A percentile compares a stretch with the other conserved stretches of the same genome.
Conservation (phyloP, 2,329 filamentous ascomycete genomes). For the Remersonia thermophila region DNA sequence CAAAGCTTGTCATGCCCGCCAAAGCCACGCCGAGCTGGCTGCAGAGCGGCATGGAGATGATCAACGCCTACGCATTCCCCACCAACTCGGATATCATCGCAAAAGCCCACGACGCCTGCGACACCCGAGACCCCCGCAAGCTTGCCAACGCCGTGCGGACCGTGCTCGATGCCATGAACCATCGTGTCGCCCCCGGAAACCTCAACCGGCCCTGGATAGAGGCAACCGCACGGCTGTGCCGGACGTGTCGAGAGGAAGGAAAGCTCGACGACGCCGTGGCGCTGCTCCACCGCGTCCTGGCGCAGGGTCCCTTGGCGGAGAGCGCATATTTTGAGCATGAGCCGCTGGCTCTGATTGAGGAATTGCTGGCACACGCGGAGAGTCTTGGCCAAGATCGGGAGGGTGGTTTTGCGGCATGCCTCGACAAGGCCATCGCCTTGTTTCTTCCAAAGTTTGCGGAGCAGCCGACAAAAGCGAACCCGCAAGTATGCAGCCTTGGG, state of each 20-base stretch:
- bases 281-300: slow-evolving; percentile 20
- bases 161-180: slow-evolving; percentile 7
- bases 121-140: slow-evolving; percentile 1
- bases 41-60: background rate
- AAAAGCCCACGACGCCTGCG: slow-evolving; percentile 11
- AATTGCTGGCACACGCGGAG: slow-evolving; percentile 12
- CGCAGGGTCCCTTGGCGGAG: slow-evolving; percentile 21
- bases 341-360: slow-evolving; percentile 24
- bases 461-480: slow-evolving; percentile 6
- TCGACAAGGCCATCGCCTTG: slow-evolving; percentile 20
- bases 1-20: background rate
- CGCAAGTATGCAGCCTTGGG: slow-evolving; percentile 15
- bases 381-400: too few species aligned
- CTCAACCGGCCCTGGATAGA: slow-evolving; percentile 11
- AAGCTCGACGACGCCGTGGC: slow-evolving; percentile 22
- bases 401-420: slow-evolving; percentile 1
- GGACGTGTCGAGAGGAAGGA: slow-evolving; percentile 21
- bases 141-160: slow-evolving; percentile 5
- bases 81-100: slow-evolving; percentile 8
- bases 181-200: slow-evolving; percentile 5
- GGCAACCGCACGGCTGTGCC: slow-evolving; percentile 21
- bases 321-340: slow-evolving; percentile 24
- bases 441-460: slow-evolving; percentile 22
- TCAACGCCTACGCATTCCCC: slow-evolving; percentile 8
- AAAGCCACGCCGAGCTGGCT: slow-evolving; percentile 5